These are phyloP conservation scores for Odontarrhena argentea DNA, from an alignment of 345 rosid genomes.

Conservation along the genomic window DNA sequence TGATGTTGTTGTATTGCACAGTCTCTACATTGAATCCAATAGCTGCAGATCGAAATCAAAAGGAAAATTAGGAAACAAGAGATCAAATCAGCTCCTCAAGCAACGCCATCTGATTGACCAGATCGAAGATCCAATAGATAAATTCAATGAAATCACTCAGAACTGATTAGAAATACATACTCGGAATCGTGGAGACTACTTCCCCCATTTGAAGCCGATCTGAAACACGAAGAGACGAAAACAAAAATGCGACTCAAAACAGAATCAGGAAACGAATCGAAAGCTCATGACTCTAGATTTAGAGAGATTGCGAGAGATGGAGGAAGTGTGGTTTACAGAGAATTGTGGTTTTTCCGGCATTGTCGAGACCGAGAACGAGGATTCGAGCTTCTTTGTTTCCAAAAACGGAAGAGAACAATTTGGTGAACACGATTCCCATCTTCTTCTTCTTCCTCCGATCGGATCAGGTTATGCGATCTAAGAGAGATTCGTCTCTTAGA, in stretches of 20 bases:
- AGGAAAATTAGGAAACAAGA: constrained; percentile 12
- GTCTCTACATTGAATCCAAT: constrained; percentile 96
- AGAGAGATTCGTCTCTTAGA: constrained; percentile 29
- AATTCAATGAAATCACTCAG: not conserved
- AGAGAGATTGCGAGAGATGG: not conserved
- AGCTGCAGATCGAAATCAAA: constrained; percentile 50
- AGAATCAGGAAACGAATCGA: not conserved
- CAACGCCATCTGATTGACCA: not conserved
- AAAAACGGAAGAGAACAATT: constrained; percentile 51
- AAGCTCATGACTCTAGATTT: not conserved
- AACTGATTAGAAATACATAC: constrained; percentile 36
- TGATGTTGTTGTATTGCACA: constrained; percentile 80
- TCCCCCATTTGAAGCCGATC: constrained; percentile 70
- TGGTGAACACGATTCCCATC: constrained; percentile 55
- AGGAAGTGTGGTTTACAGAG: constrained; percentile 44
- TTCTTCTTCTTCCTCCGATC: not conserved
- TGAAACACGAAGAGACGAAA: constrained; percentile 24
- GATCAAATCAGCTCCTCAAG: not conserved
- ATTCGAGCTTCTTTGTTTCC: constrained; percentile 64
- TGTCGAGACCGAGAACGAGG: constrained; percentile 69
- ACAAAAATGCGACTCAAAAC: not conserved
- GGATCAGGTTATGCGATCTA: constrained; percentile 24
- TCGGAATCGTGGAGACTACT: constrained; percentile 60
- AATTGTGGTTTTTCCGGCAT: constrained; percentile 72
- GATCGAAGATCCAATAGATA: not conserved